Evolutionary conservation across 306 rosid species (phyloP).

Genomic region (Cucurbita maxima): DNA sequence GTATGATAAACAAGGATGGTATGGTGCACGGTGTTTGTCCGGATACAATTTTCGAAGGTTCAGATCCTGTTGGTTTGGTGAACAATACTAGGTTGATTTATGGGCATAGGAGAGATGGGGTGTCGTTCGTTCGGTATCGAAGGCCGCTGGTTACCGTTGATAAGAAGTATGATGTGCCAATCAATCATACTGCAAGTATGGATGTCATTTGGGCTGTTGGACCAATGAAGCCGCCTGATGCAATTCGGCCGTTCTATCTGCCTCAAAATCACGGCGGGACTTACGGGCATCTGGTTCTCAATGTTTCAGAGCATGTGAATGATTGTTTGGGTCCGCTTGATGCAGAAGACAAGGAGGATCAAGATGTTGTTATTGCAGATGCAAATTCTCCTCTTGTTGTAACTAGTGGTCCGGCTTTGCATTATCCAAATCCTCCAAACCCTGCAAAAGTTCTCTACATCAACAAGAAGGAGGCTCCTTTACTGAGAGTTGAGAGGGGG

Average conservation of each 20-base stretch:
- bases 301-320: constrained; percentile 47
- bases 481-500: constrained; percentile 83
- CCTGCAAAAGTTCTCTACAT: constrained; percentile 64
- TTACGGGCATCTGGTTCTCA: constrained; percentile 49
- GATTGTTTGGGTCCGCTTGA: constrained; percentile 77
- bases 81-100: constrained; percentile 47
- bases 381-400: constrained; percentile 54
- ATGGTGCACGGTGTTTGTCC: constrained; percentile 72
- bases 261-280: constrained; percentile 69
- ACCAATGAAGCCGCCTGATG: constrained; percentile 55
- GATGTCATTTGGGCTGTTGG: constrained; percentile 86
- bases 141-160: constrained; percentile 46
- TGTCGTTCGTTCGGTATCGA: constrained; percentile 46
- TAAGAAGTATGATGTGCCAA: constrained; percentile 49
- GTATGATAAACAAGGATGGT: constrained; percentile 29
- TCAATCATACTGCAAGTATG: constrained; percentile 37
- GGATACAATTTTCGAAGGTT: constrained; percentile 39
- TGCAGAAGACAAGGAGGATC: constrained; percentile 77
- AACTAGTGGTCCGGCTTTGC: constrained; percentile 41
- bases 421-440: constrained; percentile 76
- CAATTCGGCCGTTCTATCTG: constrained; percentile 53
- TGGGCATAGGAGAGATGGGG: constrained; percentile 71
- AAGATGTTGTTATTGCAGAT: constrained; percentile 59
- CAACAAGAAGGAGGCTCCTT: constrained; percentile 83
- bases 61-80: constrained; percentile 22